Evolutionary conservation across 208 protist genomes (phyloP).

Genomic region (Crithidia fasciculata): DNA sequence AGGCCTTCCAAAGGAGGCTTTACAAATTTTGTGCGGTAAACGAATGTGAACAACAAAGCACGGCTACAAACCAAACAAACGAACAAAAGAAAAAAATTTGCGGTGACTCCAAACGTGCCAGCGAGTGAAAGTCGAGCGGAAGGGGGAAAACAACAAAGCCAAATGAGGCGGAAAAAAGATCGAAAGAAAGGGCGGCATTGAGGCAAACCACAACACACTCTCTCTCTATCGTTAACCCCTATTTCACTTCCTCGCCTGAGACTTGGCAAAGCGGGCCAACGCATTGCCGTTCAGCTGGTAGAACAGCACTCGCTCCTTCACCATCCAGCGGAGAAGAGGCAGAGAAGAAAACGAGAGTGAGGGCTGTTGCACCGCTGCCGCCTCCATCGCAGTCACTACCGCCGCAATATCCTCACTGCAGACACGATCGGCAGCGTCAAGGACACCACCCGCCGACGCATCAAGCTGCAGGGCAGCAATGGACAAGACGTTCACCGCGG

Average conservation of each 20-base stretch:
- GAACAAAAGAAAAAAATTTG: too few species aligned
- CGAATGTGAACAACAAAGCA: background rate
- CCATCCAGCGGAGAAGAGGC: slow-evolving; percentile 43
- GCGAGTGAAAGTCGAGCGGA: background rate
- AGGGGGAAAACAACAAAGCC: background rate
- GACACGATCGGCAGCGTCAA: slow-evolving; percentile 50
- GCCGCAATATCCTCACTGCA: slow-evolving; percentile 16
- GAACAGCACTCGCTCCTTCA: slow-evolving; percentile 25
- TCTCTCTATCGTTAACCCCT: background rate
- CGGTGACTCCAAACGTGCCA: background rate
- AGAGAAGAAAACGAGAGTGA: slow-evolving; percentile 29
- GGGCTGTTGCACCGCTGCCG: background rate
- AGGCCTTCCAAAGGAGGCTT: background rate
- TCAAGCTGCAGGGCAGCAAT: slow-evolving; percentile 56
- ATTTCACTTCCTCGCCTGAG: background rate
- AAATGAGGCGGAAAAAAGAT: too few species aligned
- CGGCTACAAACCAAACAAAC: too few species aligned
- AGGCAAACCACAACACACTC: too few species aligned
- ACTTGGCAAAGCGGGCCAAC: slow-evolving; percentile 14
- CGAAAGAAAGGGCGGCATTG: too few species aligned
- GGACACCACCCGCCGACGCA: slow-evolving; percentile 55
- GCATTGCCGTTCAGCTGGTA: slow-evolving; percentile 22
- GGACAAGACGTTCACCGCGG: slow-evolving; percentile 59
- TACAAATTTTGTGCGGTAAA: background rate
- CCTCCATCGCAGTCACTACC: slow-evolving; percentile 28